phyloP scores from a whole-genome alignment of 2,329 filamentous ascomycete genomes.

The Fusarium tricinctum region DNA sequence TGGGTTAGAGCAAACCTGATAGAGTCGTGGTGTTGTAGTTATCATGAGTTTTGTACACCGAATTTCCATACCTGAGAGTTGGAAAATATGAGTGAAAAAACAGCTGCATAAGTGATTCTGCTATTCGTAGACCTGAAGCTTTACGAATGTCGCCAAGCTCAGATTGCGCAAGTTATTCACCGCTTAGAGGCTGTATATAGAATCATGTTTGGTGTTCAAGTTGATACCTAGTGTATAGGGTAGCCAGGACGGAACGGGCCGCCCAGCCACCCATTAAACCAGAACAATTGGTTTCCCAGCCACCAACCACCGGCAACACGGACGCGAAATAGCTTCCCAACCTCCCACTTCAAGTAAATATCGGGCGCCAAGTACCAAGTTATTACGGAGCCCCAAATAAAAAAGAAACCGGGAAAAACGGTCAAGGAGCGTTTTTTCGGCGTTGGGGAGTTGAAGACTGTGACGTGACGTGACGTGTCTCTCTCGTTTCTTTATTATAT shows the following conservation, averaged over 20 bases:
- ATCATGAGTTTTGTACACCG: too few relatives aligned
- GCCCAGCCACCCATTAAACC: constrained; percentile 22
- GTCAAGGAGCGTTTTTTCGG: constrained; percentile 12
- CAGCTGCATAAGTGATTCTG: too few relatives aligned
- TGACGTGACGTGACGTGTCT: constrained; percentile 41
- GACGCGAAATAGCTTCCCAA: constrained; percentile 27
- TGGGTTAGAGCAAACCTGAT: too few relatives aligned
- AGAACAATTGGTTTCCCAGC: constrained; percentile 12
- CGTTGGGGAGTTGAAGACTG: neutral
- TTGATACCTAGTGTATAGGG: neutral
- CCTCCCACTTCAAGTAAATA: constrained; percentile 22
- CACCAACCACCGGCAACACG: constrained; percentile 20
- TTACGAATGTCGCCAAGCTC: too few relatives aligned
- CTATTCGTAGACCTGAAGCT: too few relatives aligned
- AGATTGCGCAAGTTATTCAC: too few relatives aligned
- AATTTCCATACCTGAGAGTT: too few relatives aligned
- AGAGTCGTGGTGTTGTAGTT: too few relatives aligned
- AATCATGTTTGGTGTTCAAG: neutral
- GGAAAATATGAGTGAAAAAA: too few relatives aligned
- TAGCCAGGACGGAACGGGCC: constrained; percentile 7
- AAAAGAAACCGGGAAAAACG: constrained; percentile 29
- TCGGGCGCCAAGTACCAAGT: constrained; percentile 18
- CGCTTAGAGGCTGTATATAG: neutral
- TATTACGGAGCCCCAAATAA: constrained; percentile 15
- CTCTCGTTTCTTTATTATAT: constrained; percentile 21